Percentiles rank a stretch among this genome's conserved stretches.
These are phyloP conservation scores for Pseudofabraea citricarpa DNA, from an alignment of 2,329 filamentous ascomycete genomes.

Conservation along the genomic window DNA sequence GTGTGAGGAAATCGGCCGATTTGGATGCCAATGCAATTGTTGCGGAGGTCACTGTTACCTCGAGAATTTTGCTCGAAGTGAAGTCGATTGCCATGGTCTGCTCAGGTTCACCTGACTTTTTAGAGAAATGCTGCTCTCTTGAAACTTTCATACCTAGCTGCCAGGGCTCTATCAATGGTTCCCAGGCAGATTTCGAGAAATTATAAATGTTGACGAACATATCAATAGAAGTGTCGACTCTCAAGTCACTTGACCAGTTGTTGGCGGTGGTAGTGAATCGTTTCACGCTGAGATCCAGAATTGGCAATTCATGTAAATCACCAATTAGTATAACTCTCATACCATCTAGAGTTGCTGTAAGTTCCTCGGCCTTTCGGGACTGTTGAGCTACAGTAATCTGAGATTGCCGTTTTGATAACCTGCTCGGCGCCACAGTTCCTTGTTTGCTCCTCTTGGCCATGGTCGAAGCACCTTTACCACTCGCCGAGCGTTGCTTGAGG, in stretches of 20 bases:
- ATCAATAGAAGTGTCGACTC: constrained; percentile 84
- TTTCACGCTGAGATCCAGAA: constrained; percentile 91
- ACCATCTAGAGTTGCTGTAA: constrained; percentile 82
- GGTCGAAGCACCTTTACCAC: constrained; percentile 50
- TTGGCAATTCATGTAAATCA: constrained; percentile 89
- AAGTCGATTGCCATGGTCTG: constrained; percentile 76
- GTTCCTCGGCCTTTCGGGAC: constrained; percentile 57
- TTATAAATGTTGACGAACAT: constrained; percentile 98
- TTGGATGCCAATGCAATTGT: constrained; percentile 92
- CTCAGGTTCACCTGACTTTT: constrained; percentile 16
- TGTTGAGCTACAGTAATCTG: constrained; percentile 45
- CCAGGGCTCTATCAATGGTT: constrained; percentile 95
- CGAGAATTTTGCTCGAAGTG: constrained; percentile 83
- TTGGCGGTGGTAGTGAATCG: constrained; percentile 78
- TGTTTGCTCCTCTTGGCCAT: constrained; percentile 37
- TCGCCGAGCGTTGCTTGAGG: constrained; percentile 51
- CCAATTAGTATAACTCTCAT: constrained; percentile 91
- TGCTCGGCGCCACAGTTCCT: constrained; percentile 27
- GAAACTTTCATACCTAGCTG: constrained; percentile 86
- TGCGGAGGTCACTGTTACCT: constrained; percentile 87
- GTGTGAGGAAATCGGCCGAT: constrained; percentile 83
- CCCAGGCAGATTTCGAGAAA: constrained; percentile 98
- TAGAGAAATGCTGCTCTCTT: constrained; percentile 47
- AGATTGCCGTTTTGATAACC: constrained; percentile 36
- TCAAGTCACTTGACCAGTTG: constrained; percentile 87